Evolutionary conservation across 1,139 yeast species (phyloP), one percentile per base, ranked within the genome.

Genomic region (Saccharomyces hybrid): DNA sequence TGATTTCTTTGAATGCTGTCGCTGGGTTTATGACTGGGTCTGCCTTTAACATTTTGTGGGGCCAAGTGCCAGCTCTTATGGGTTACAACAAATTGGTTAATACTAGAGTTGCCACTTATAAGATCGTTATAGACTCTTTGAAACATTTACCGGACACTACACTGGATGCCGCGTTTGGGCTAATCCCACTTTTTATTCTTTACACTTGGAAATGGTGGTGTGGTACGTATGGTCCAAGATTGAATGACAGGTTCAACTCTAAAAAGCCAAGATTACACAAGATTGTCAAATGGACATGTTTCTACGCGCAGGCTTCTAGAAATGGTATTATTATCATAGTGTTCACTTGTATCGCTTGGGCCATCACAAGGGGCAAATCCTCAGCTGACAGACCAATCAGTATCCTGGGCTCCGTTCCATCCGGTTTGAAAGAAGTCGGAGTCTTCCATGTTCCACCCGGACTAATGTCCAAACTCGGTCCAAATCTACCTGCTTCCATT

Each of bases 1-100:
- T 87, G 67, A 89, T 91, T 64, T 89, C 97, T 5, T 77, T 86
- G 63, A 97, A 96, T 42, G 96, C 97, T 0, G 96, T 91, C 50
- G 79, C 90, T 75, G 98, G 97, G 0, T 91, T 90, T 74, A 91
- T 91, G 95, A 80, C 95, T 44, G 97, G 97, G 54, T 89, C 97
- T 11, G 97, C 97, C 2, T 80, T 91, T 65, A 83, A 77, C 63
- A 91, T 91, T 66, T 77, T 86, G 50, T 72, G 77, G 56, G 97
- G 97, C 46, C 97, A 91, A 73, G 84, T 90, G 7, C 97, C 97
- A 1, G 86, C 79, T 12, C 77, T 91, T 58, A 79, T 91, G 88
- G 98, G 98, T 27, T 86, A 77, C 73, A 75, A 72, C 61, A 78
- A 73, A 24, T 59, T 64, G 49, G 88, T 90, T 56, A 83, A 88